These are phyloP conservation scores for Schizochytrium sp. DNA, from an alignment of 108 stramenopile genomes.

Conservation along the genomic window DNA sequence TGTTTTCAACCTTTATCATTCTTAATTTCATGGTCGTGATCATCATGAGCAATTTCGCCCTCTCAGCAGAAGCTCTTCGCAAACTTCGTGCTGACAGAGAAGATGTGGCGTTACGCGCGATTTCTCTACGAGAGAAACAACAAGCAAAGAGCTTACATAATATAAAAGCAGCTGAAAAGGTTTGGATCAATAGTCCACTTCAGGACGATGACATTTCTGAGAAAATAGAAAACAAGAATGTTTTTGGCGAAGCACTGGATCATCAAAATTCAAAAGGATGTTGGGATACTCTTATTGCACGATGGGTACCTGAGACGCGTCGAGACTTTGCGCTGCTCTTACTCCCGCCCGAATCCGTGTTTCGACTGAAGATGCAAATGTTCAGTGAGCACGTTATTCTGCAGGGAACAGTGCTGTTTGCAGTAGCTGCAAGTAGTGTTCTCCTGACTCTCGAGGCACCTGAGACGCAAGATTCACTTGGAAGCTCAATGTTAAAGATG, in stretches of 20 bases:
- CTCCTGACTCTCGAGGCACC: constrained; percentile 45
- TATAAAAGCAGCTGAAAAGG: background rate
- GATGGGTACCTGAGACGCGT: background rate
- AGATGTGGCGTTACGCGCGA: background rate
- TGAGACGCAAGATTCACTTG: no score
- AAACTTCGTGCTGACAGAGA: background rate
- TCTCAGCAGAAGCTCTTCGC: constrained; percentile 51
- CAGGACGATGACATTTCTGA: background rate
- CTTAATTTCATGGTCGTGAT: constrained; percentile 79
- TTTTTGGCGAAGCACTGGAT: no score
- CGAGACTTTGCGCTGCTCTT: background rate
- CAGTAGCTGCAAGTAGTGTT: background rate
- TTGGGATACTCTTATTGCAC: no score
- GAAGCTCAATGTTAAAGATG: background rate
- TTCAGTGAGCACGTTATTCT: background rate
- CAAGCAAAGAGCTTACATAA: background rate
- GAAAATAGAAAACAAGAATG: background rate
- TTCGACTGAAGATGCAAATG: background rate
- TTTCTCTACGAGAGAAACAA: background rate
- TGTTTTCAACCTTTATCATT: constrained; percentile 74
- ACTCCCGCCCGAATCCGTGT: background rate
- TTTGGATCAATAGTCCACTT: background rate
- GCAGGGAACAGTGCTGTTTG: background rate
- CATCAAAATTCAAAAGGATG: no score
- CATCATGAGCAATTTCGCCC: constrained; percentile 77